These are phyloP conservation scores for Metschnikowia gruessii DNA, from an alignment of 805 yeast species.

Conservation along the genomic window DNA sequence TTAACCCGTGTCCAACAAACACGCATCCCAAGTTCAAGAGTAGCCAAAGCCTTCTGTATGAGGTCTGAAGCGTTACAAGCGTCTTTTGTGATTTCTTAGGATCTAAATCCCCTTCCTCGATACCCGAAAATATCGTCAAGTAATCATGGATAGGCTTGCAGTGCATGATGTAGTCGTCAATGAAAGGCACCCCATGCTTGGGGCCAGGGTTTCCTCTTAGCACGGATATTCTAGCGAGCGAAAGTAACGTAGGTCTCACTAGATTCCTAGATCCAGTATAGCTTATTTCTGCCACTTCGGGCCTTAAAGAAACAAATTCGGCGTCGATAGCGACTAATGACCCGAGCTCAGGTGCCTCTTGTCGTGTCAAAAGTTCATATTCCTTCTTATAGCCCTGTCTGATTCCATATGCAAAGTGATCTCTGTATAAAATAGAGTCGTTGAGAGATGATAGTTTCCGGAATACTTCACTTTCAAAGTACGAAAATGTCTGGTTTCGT, in stretches of 20 bases:
- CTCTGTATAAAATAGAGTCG: conserved; percentile 65
- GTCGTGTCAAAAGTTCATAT: conserved; percentile 61
- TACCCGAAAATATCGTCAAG: conserved; percentile 90
- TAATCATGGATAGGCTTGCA: conserved; percentile 74
- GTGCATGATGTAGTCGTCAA: conserved; percentile 88
- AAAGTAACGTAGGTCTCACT: conserved; percentile 68
- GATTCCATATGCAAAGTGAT: conserved; percentile 67
- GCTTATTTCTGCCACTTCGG: conserved; percentile 75
- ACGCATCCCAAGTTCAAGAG: conserved; percentile 83
- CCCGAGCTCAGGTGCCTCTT: conserved; percentile 74
- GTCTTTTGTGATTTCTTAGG: conserved; percentile 60
- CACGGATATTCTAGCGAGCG: conserved; percentile 88
- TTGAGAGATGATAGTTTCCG: conserved; percentile 38
- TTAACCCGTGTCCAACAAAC: conserved; percentile 92
- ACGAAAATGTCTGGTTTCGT: conserved; percentile 42
- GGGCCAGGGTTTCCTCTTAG: conserved; percentile 68
- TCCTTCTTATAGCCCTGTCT: conserved; percentile 58
- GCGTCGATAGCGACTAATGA: conserved; percentile 91
- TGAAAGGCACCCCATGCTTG: conserved; percentile 70
- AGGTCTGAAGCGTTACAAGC: conserved; percentile 75
- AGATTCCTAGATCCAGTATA: conserved; percentile 68
- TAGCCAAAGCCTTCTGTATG: conserved; percentile 88
- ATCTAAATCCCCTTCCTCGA: conserved; percentile 86
- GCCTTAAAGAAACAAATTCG: conserved; percentile 81
- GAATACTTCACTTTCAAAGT: conserved; percentile 27